Conservation (phyloP, 768 basidiomycete species). For the Candolleomyces aberdarensis region DNA sequence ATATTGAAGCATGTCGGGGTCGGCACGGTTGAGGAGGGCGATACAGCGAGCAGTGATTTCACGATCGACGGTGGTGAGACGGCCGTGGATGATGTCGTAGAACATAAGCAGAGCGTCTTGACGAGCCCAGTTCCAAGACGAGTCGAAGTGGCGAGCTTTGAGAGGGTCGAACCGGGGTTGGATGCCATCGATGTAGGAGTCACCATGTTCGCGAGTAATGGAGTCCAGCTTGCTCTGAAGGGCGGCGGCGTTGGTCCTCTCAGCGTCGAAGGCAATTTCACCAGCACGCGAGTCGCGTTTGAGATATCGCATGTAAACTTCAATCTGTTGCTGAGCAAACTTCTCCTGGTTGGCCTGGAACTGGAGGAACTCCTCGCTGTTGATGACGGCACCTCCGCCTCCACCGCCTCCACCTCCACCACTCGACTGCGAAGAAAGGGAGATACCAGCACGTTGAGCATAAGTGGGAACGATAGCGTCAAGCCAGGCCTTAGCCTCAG, state of each 20-base stretch:
- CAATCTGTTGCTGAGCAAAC: slow-evolving; percentile 90
- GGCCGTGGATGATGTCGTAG: slow-evolving; percentile 97
- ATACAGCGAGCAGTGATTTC: slow-evolving; percentile 98
- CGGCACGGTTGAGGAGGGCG: slow-evolving; percentile 95
- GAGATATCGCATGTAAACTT: slow-evolving; percentile 96
- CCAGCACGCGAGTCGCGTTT: slow-evolving; percentile 91
- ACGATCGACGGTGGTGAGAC: slow-evolving; percentile 89
- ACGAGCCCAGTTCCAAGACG: slow-evolving; percentile 99
- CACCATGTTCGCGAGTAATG: slow-evolving; percentile 90
- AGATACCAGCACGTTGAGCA: slow-evolving; percentile 86
- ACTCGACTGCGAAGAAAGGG: slow-evolving; percentile 66
- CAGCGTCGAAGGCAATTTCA: slow-evolving; percentile 83
- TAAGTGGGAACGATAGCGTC: slow-evolving; percentile 82
- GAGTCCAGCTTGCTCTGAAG: slow-evolving; percentile 87
- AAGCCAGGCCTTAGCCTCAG: slow-evolving; percentile 91
- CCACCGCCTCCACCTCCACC: slow-evolving; percentile 59
- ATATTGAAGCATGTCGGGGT: slow-evolving; percentile 85
- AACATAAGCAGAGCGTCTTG: slow-evolving; percentile 97
- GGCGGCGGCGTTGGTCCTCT: slow-evolving; percentile 67
- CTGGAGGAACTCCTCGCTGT: slow-evolving; percentile 97
- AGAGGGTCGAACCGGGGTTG: slow-evolving; percentile 92
- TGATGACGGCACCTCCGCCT: slow-evolving; percentile 84
- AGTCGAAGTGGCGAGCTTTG: slow-evolving; percentile 98
- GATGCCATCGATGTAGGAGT: slow-evolving; percentile 90
- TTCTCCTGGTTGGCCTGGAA: slow-evolving; percentile 93